Evolutionary conservation across 768 basidiomycete species (phyloP).

Genomic region (Leccinum olivaceopallidum): DNA sequence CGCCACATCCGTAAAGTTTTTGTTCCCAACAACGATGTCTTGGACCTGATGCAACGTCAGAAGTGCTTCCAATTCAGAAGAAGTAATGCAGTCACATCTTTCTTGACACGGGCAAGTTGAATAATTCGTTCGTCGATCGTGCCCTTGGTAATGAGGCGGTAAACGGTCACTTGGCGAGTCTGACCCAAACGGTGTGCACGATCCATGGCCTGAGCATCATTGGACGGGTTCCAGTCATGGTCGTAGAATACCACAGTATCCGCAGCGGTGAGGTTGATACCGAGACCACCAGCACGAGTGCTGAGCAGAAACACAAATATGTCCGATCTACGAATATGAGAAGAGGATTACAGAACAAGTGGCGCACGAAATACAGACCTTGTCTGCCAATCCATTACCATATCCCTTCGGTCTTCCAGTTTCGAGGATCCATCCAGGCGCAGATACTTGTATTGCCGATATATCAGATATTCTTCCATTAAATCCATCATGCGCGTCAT

Average conservation of each 20-base stretch:
- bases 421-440: slow-evolving; percentile 93
- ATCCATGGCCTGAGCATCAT: slow-evolving; percentile 98
- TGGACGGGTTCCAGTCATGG: slow-evolving; percentile 73
- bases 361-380: slow-evolving; percentile 51
- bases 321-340: slow-evolving; percentile 52
- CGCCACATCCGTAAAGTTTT: slow-evolving; percentile 88
- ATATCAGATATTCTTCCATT: slow-evolving; percentile 98
- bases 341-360: neutral
- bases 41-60: slow-evolving; percentile 65
- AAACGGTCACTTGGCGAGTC: slow-evolving; percentile 96
- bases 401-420: slow-evolving; percentile 93
- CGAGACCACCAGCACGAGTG: slow-evolving; percentile 94
- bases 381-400: slow-evolving; percentile 99
- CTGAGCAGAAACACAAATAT: slow-evolving; percentile 94
- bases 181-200: slow-evolving; percentile 96
- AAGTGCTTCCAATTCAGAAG: neutral
- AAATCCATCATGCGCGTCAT: slow-evolving; percentile 99
- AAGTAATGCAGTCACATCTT: slow-evolving; percentile 63
- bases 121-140: slow-evolving; percentile 98
- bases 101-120: slow-evolving; percentile 93
- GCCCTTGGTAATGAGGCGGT: slow-evolving; percentile 89
- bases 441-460: slow-evolving; percentile 93
- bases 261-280: slow-evolving; percentile 90
- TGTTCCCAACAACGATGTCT: slow-evolving; percentile 98
- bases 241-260: slow-evolving; percentile 32